Percentiles rank a stretch among this genome's conserved stretches.
Evolutionary conservation across 192 early-diverging fungal species (phyloP).

Genomic region (Coemansia sp.): DNA sequence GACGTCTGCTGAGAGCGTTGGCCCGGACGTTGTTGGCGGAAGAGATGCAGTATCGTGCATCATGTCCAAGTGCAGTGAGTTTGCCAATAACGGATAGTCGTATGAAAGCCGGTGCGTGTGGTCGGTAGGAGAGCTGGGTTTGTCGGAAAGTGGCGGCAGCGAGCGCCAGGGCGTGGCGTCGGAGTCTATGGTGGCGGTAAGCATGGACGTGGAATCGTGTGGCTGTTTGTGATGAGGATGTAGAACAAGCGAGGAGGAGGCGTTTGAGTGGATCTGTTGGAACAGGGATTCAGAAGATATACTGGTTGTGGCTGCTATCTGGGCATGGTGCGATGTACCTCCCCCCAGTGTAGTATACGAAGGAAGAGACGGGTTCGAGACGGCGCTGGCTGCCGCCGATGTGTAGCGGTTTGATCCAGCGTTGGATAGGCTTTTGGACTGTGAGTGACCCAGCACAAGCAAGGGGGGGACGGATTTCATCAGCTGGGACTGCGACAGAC

Average conservation of each 20-base stretch:
- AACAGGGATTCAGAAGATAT: neutral
- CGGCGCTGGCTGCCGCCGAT: neutral
- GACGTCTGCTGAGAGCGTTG: neutral
- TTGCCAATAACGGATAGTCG: neutral
- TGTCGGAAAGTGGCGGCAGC: constrained; percentile 14
- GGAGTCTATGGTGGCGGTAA: neutral
- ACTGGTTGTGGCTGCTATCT: neutral
- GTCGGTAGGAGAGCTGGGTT: constrained; percentile 3
- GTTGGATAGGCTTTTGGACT: neutral
- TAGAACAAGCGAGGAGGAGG: neutral
- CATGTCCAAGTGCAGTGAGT: neutral
- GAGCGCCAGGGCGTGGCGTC: constrained; percentile 19
- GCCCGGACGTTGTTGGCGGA: constrained; percentile 6
- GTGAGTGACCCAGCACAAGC: neutral
- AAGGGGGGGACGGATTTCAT: constrained; percentile 42
- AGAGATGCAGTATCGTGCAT: constrained; percentile 10
- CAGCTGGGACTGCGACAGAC: constrained; percentile 37
- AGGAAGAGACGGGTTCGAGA: neutral
- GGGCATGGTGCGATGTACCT: neutral
- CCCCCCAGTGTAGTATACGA: neutral
- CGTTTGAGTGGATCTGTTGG: neutral
- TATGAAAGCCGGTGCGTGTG: constrained; percentile 6
- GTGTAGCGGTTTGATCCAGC: neutral
- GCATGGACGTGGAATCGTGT: neutral
- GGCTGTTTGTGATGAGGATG: neutral